A percentile compares a stretch with the other conserved stretches of the same genome.
phyloP scores from a whole-genome alignment of 2,329 filamentous ascomycete species.

The Botrytis squamosa region DNA sequence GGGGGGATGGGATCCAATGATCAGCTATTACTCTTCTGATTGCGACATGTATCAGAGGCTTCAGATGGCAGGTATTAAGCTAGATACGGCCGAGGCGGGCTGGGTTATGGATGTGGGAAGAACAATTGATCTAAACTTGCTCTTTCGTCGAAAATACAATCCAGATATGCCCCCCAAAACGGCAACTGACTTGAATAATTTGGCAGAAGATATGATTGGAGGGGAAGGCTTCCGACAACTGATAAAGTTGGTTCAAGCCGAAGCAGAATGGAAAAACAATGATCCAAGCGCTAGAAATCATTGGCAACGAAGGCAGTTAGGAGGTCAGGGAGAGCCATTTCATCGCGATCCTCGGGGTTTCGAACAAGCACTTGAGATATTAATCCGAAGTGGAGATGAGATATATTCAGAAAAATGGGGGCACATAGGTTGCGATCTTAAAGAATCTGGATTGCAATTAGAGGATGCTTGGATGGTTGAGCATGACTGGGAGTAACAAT shows the following conservation, averaged over 20 bases:
- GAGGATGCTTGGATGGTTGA: constrained; percentile 49
- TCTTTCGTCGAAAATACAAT: constrained; percentile 9
- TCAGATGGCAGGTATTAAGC: constrained; percentile 44
- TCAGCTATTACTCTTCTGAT: constrained; percentile 56
- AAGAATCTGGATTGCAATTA: constrained; percentile 40
- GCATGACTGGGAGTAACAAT: constrained; percentile 41
- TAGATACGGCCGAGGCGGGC: constrained; percentile 43
- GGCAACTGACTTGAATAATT: constrained; percentile 5
- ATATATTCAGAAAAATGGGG: constrained; percentile 48
- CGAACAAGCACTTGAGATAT: constrained; percentile 45
- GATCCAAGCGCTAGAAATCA: constrained; percentile 44
- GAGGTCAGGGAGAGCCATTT: constrained; percentile 54
- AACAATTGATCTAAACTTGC: constrained; percentile 28
- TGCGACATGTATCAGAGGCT: constrained; percentile 53
- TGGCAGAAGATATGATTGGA: neutral
- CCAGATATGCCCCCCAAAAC: constrained; percentile 23
- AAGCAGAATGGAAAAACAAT: constrained; percentile 35
- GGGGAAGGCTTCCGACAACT: constrained; percentile 36
- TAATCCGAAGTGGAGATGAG: constrained; percentile 46
- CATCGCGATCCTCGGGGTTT: constrained; percentile 50
- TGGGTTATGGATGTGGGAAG: constrained; percentile 48
- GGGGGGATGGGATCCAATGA: constrained; percentile 55
- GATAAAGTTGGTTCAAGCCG: constrained; percentile 35
- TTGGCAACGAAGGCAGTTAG: constrained; percentile 53
- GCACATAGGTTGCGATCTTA: constrained; percentile 45